Conservation (phyloP, 139 green algal species). For the Closterium sp. region DNA sequence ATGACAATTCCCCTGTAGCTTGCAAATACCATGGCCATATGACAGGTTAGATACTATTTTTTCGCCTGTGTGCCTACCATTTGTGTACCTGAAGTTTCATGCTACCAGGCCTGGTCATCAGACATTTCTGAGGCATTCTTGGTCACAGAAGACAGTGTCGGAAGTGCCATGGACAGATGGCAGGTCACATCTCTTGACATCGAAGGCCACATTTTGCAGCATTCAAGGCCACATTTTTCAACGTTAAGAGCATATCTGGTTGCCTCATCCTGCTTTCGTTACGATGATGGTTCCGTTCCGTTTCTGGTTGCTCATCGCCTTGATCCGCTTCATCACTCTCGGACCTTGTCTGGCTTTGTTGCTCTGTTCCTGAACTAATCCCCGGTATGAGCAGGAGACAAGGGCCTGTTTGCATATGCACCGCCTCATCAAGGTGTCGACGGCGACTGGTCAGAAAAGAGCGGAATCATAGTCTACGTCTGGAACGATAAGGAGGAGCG, state of each 20-base stretch:
- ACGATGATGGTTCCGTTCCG: no score
- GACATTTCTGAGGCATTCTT: background rate
- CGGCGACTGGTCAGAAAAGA: conserved; percentile 44
- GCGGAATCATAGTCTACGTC: conserved; percentile 43
- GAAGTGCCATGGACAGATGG: background rate
- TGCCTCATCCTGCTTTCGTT: background rate
- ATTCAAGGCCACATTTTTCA: no score
- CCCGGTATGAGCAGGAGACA: conserved; percentile 31
- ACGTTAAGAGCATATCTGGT: no score
- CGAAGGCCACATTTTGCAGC: no score
- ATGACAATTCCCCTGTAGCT: conserved; percentile 20
- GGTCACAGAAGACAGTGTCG: background rate
- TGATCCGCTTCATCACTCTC: no score
- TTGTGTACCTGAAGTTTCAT: background rate
- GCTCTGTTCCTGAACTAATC: background rate
- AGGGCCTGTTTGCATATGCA: conserved; percentile 31
- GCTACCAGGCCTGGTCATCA: no score
- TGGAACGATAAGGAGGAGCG: conserved; percentile 29
- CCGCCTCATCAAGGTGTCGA: conserved; percentile 46
- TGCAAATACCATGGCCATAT: conserved; percentile 39
- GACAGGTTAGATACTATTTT: conserved; percentile 26
- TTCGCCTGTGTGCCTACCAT: background rate
- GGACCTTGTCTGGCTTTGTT: background rate
- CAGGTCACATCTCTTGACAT: background rate
- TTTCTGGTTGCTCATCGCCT: background rate